Base-by-base conservation (phyloP, 2,329 filamentous ascomycete species). In the Aspergillus cejpii region DNA sequence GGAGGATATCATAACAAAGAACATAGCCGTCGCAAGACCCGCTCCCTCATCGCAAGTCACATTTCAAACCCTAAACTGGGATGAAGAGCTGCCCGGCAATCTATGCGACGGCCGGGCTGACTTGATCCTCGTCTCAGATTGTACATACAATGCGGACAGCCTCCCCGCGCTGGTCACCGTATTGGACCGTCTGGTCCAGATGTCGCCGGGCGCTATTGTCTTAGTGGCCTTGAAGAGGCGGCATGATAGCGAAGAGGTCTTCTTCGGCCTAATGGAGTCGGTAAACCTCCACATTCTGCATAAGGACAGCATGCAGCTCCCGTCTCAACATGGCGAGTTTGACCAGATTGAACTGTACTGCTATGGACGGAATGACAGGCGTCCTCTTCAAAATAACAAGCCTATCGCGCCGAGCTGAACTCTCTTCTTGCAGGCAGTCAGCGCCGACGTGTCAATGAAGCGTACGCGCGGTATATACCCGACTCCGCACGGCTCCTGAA, bases 111-210 rank as follows among this genome's bases (percentile, higher is more conserved):
- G 56, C 28, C 56, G 55, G 8, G 73, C 79, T 55, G 77, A 84
- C 59, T 57, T 87, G 26, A 72, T 86, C 17, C 60, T 85, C 3
- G 76, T 85, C 1, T 80, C 81, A 1, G 84, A 87, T 60, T 87
- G 84, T 64, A 87, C 83, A 1, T 87, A 87, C 65, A 87, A 87
- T 60, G 70, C 76, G 12, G 81, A 84, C 55, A 83, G 79, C 47
- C 75, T 83, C 41, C 78, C 80, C 2, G 73, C 78, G 19, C 67
- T 87, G 28, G 81, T 86, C 6, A 65, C 66, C 21, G 81, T 80
- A 1, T 65, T 87, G 7, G 54, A 59, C 17, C 66, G 63, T 7
- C 62, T 84, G 39, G 63, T 73, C 33, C 57, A 62, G 14, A 60
- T 59, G 23, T 78, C 74, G 5, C 75, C 77, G 2, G 61, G 69